These are phyloP conservation scores for Limnanthes douglasii DNA, from an alignment of 345 rosid species.

Conservation along the genomic window DNA sequence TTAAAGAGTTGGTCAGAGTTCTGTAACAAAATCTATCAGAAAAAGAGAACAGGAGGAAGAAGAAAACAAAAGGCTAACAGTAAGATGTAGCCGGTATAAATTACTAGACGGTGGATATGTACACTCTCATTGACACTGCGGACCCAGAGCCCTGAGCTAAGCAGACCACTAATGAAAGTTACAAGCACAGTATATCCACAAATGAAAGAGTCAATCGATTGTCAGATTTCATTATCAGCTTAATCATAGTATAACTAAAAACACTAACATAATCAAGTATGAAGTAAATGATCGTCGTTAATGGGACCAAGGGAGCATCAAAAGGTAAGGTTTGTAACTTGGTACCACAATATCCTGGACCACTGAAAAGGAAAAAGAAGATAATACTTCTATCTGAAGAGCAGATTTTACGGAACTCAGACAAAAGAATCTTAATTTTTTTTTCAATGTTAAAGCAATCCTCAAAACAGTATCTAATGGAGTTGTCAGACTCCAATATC, in stretches of 20 bases:
- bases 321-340: no score
- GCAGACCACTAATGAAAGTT: conserved; percentile 1
- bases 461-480: background rate
- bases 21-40: conserved; percentile 8
- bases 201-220: no score
- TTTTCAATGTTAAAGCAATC: background rate
- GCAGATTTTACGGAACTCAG: background rate
- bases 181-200: no score
- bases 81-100: conserved; percentile 1
- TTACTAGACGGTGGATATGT: conserved; percentile 3
- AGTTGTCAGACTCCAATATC: no score
- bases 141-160: conserved; percentile 14
- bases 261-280: no score
- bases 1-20: conserved; percentile 15
- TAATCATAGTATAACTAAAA: no score
- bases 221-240: no score
- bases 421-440: background rate
- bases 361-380: no score
- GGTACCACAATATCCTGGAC: no score
- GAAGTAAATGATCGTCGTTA: no score
- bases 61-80: conserved; percentile 3
- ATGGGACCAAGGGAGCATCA: no score
- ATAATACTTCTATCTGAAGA: no score
- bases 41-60: background rate
- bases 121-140: conserved; percentile 8